Percentiles rank a stretch among this genome's conserved stretches.
Evolutionary conservation across 495 filamentous ascomycete genomes (phyloP).

Genomic region (Astrocystis sublimbata): DNA sequence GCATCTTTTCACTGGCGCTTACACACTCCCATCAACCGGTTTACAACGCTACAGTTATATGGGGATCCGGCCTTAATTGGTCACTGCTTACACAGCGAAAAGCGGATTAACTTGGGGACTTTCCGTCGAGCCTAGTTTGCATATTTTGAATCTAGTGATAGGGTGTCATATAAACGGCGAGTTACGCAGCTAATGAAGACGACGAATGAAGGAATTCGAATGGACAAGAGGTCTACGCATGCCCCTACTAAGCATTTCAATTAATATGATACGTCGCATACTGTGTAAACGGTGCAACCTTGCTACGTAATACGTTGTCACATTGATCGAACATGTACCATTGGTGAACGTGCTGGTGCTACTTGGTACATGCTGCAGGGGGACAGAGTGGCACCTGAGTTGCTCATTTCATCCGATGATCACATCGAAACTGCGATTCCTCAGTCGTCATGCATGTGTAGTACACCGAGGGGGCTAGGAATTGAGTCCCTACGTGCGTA

Average conservation of each 20-base stretch:
- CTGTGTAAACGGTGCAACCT: no score
- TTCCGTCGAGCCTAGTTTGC: not conserved
- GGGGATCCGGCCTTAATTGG: not conserved
- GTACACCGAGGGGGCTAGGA: no score
- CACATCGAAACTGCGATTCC: not conserved
- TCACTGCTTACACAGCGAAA: not conserved
- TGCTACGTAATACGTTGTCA: not conserved
- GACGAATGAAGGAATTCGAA: not conserved
- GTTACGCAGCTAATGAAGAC: conserved; percentile 5
- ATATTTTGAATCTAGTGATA: not conserved
- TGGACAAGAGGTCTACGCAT: no score
- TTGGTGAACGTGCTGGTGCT: no score
- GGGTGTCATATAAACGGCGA: not conserved
- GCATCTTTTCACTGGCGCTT: not conserved
- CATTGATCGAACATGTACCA: not conserved
- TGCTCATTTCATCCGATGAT: not conserved
- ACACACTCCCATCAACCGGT: not conserved
- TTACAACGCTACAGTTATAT: not conserved
- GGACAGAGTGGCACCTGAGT: not conserved
- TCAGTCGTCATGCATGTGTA: not conserved
- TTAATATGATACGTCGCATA: no score
- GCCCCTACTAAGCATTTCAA: no score
- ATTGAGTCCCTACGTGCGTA: not conserved
- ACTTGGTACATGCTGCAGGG: not conserved
- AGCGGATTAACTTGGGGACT: not conserved